Evolutionary conservation across 306 rosid species (phyloP).

Genomic region (Luffa aegyptiaca): DNA sequence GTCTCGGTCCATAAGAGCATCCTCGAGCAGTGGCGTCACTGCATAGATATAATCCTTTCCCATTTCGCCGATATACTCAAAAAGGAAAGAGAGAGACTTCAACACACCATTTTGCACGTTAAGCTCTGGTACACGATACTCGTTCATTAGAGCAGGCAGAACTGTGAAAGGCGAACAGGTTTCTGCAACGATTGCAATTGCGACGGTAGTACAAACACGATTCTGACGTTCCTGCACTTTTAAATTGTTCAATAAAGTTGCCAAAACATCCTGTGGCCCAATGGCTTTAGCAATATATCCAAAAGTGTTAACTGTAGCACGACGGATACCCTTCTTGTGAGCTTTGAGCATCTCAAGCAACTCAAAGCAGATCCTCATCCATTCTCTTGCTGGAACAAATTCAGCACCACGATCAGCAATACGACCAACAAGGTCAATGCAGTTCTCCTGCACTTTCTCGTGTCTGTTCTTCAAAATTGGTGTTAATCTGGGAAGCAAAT

Average conservation of each 20-base stretch:
- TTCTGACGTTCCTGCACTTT: conserved; percentile 96
- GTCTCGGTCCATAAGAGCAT: conserved; percentile 93
- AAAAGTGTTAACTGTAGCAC: conserved; percentile 85
- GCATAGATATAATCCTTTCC: conserved; percentile 96
- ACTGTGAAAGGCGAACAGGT: conserved; percentile 94
- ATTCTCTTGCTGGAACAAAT: conserved; percentile 91
- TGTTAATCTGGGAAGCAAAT: conserved; percentile 86
- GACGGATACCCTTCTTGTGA: conserved; percentile 87
- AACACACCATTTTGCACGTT: conserved; percentile 92
- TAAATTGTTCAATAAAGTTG: conserved; percentile 72
- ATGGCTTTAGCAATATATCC: conserved; percentile 92
- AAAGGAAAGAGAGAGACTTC: conserved; percentile 85
- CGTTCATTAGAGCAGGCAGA: conserved; percentile 91
- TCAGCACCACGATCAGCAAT: conserved; percentile 98
- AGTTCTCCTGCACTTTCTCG: conserved; percentile 93
- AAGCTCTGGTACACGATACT: conserved; percentile 92
- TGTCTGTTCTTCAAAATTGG: conserved; percentile 96
- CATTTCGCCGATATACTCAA: conserved; percentile 97
- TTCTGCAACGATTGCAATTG: conserved; percentile 91
- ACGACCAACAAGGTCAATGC: conserved; percentile 89
- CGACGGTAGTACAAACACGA: conserved; percentile 94
- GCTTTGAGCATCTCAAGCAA: conserved; percentile 99
- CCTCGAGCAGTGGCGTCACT: conserved; percentile 90
- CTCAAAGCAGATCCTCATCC: conserved; percentile 98
- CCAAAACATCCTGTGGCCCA: conserved; percentile 91